Evolutionary conservation across 345 rosid species (phyloP), one percentile per base, ranked within the genome.

Genomic region (Boechera retrofracta): DNA sequence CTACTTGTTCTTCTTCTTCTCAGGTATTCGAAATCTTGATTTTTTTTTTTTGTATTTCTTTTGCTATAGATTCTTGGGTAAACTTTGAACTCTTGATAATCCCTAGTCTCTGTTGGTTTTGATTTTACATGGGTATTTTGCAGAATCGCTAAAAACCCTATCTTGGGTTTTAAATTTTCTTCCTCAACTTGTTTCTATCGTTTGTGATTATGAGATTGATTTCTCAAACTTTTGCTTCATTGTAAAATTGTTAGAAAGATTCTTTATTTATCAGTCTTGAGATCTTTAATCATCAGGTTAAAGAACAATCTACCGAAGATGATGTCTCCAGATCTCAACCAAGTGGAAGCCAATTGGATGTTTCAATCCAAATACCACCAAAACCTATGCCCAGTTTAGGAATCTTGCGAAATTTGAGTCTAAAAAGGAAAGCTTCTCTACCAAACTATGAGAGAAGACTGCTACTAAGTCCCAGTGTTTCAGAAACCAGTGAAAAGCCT

Each of bases 301-400:
- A 44, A 76, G 84, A 75, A 78, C 41, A 85, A 49, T 74, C 81
- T 13, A 75, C 24, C 54, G 86, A 75, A 18, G 85, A 74, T 71
- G 85, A 76, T 71, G 73, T 69, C 56, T 72, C 83, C 33, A 86
- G 78, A 66, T 83, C 86, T 16, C 89, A 71, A 72, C 62, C 88
- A 52, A 84, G 83, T 67, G 89, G 82, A 54, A 82, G 81, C 77
- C 88, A 79, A 7, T 45, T 24, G 2, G 87, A 86, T 89, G 94
- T 88, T 83, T 88, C 87, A 32, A 86, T 88, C 72, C 88, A 87
- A 74, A 85, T 86, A 52, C 96, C 94, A 2, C 93, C 91, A 42
- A 88, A 74, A 67, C 80, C 89, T 6, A 29, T 16, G 71, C 86
- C 86, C 33, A 83, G 86, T 66, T 86, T 86, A 80, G 87, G 92